Conservation (phyloP, 345 rosid genomes). For the Isatis tinctoria region DNA sequence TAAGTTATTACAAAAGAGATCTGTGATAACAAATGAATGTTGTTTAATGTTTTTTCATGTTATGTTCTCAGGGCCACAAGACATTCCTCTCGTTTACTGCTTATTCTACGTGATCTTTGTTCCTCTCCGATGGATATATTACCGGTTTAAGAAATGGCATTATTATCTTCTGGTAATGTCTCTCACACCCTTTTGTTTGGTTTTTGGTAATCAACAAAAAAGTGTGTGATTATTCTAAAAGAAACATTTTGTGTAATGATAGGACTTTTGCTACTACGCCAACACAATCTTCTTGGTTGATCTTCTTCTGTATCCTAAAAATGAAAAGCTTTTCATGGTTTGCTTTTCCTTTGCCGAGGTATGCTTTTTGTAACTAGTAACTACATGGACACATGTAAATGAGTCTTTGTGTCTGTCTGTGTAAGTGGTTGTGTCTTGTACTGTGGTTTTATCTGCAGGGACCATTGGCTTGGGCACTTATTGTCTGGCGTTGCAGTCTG, state of each 20-base stretch:
- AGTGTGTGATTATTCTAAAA: background rate
- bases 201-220: background rate
- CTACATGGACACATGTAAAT: background rate
- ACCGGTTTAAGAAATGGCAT: conserved; percentile 96
- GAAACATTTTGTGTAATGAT: conserved; percentile 11
- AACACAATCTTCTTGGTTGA: conserved; percentile 88
- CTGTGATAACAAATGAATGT: background rate
- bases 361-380: background rate
- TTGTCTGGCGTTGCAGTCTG: conserved; percentile 97
- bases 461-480: conserved; percentile 94
- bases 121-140: conserved; percentile 96
- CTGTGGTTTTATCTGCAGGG: conserved; percentile 49
- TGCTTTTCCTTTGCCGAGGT: conserved; percentile 99
- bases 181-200: background rate
- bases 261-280: conserved; percentile 99
- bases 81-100: conserved; percentile 79
- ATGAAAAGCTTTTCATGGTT: conserved; percentile 93
- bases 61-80: conserved; percentile 70
- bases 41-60: background rate
- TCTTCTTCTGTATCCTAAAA: conserved; percentile 73
- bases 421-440: conserved; percentile 3
- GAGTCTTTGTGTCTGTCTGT: background rate
- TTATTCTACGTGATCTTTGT: conserved; percentile 75
- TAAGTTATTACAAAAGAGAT: conserved; percentile 6
- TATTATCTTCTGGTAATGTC: conserved; percentile 86